These are phyloP conservation scores for Fusarium sp. DNA, from an alignment of 2,329 filamentous ascomycete genomes.

Conservation along the genomic window DNA sequence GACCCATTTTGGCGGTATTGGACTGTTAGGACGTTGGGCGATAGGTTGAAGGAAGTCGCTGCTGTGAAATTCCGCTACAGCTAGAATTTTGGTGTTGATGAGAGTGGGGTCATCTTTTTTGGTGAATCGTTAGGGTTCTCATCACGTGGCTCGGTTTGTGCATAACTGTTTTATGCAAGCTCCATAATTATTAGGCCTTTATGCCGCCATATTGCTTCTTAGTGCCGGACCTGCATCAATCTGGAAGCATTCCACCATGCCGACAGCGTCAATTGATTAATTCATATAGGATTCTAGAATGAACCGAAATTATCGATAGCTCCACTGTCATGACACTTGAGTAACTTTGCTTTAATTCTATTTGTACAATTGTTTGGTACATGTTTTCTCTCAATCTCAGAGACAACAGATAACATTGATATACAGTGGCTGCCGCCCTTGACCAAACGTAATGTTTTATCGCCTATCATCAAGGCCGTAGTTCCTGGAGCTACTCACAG, in stretches of 20 bases:
- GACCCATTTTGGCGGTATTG: conserved; percentile 74
- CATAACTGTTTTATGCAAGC: too few species aligned
- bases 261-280: too few species aligned
- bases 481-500: conserved; percentile 53
- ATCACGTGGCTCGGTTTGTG: conserved; percentile 7
- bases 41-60: conserved; percentile 50
- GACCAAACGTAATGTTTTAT: conserved; percentile 29
- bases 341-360: conserved; percentile 48
- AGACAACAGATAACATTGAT: conserved; percentile 43
- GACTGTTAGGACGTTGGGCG: conserved; percentile 53
- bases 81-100: conserved; percentile 47
- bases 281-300: too few species aligned
- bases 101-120: conserved; percentile 18
- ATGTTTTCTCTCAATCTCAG: conserved; percentile 37
- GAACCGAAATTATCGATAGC: background rate
- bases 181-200: too few species aligned
- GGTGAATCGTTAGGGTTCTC: conserved; percentile 46
- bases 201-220: too few species aligned
- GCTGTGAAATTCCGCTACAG: conserved; percentile 39
- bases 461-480: conserved; percentile 53
- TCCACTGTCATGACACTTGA: background rate
- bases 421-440: conserved; percentile 38
- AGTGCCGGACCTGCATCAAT: too few species aligned
- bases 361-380: conserved; percentile 51
- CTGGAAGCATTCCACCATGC: too few species aligned